These are phyloP conservation scores for Ziziphus jujuba DNA, from an alignment of 306 rosid genomes.

Conservation along the genomic window DNA sequence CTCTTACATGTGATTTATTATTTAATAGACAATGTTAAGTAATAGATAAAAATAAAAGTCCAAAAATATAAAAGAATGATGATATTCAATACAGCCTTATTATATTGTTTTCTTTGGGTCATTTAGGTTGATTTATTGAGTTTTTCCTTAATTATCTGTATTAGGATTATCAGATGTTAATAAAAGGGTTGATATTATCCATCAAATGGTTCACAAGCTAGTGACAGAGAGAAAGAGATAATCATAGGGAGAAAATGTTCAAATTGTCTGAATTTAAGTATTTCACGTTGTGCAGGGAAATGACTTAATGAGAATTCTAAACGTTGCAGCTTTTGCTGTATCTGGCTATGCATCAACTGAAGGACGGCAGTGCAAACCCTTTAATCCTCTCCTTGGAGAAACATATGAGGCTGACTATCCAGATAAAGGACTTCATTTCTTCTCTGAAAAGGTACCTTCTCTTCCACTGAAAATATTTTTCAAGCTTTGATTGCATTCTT, in stretches of 20 bases:
- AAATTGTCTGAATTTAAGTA: conserved; percentile 30
- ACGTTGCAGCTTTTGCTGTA: conserved; percentile 93
- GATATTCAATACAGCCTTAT: no score
- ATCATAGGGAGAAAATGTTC: neutral
- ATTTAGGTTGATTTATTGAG: no score
- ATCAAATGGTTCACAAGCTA: conserved; percentile 16
- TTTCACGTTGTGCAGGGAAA: conserved; percentile 76
- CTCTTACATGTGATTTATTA: no score
- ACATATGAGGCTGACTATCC: conserved; percentile 98
- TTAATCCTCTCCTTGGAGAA: conserved; percentile 97
- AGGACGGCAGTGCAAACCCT: conserved; percentile 99
- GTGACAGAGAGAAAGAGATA: conserved; percentile 1
- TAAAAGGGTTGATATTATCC: conserved; percentile 24
- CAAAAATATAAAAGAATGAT: no score
- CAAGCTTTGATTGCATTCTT: neutral
- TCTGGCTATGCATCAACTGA: conserved; percentile 97
- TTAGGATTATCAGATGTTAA: no score
- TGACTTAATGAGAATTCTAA: conserved; percentile 92
- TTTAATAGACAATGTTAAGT: no score
- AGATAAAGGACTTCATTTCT: conserved; percentile 88
- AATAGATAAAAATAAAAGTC: no score
- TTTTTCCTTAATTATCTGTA: no score
- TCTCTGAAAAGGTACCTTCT: conserved; percentile 80
- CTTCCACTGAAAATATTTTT: neutral
- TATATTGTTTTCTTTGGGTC: no score